Evolutionary conservation across 2,329 filamentous ascomycete species (phyloP).

Genomic region (Fusarium sp.): DNA sequence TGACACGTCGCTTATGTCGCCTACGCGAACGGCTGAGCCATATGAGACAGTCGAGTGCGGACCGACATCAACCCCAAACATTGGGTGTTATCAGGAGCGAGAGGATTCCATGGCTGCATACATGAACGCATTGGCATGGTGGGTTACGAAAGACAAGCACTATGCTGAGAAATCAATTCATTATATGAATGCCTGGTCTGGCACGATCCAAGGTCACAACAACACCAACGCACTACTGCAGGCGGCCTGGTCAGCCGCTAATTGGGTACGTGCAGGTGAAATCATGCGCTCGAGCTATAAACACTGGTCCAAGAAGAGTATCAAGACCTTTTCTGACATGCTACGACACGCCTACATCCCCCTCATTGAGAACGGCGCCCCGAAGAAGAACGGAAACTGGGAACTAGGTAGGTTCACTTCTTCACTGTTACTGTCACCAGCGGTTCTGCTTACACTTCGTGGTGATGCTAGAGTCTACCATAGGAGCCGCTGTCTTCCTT

Average conservation of each 20-base stretch:
- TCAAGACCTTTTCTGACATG: background rate
- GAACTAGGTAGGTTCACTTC: background rate
- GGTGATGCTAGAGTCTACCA: background rate
- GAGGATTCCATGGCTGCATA: background rate
- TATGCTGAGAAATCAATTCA: background rate
- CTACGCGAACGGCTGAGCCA: background rate
- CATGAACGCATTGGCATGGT: background rate
- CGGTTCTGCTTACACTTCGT: background rate
- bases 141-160: background rate
- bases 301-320: background rate
- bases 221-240: background rate
- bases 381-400: background rate
- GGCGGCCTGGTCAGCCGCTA: background rate
- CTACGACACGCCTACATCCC: background rate
- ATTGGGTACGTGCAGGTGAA: background rate
- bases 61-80: background rate
- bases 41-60: background rate
- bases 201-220: background rate
- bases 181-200: background rate
- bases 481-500: background rate
- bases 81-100: background rate
- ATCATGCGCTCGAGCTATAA: background rate
- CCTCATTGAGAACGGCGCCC: background rate
- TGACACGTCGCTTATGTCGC: background rate
- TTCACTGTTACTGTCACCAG: background rate